Conservation (phyloP, 169 alveolate genomes). For the Eimeria mitis region DNA sequence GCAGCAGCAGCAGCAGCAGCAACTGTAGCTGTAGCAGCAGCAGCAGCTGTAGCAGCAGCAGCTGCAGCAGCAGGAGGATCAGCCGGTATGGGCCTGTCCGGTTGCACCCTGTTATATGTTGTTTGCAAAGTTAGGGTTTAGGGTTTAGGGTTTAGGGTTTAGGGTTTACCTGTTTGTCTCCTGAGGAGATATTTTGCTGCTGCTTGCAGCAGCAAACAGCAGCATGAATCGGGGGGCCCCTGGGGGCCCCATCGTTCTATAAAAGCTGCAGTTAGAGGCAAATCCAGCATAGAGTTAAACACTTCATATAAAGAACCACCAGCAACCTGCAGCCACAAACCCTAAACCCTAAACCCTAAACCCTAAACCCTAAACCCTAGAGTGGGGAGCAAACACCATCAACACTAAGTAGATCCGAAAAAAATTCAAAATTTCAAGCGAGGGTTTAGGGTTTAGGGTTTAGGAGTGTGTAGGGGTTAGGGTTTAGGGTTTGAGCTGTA, state of each 20-base stretch:
- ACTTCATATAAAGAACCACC: constrained; percentile 22
- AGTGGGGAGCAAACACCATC: too few species aligned
- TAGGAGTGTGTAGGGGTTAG: neutral
- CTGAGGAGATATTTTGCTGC: too few species aligned
- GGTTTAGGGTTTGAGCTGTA: constrained; percentile 16
- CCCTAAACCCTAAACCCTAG: neutral
- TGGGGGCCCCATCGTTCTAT: neutral
- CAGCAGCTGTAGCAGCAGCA: constrained; percentile 46
- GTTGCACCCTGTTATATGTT: neutral
- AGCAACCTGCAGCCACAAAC: neutral
- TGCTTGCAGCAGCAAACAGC: neutral
- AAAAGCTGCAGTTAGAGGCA: neutral
- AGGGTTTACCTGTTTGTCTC: neutral
- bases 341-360: constrained; percentile 32
- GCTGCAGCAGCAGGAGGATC: constrained; percentile 19
- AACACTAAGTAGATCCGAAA: neutral
- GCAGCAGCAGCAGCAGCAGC: constrained; percentile 45
- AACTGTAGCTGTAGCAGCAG: too few species aligned
- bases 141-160: constrained; percentile 5
- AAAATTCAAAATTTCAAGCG: neutral
- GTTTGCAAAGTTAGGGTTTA: neutral
- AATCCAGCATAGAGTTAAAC: constrained; percentile 68
- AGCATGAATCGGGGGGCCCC: neutral
- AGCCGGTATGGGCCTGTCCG: too few species aligned
- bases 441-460: constrained; percentile 27